phyloP scores from a whole-genome alignment of 1,284 basidiomycete genomes.

The Cryptococcus floricola region DNA sequence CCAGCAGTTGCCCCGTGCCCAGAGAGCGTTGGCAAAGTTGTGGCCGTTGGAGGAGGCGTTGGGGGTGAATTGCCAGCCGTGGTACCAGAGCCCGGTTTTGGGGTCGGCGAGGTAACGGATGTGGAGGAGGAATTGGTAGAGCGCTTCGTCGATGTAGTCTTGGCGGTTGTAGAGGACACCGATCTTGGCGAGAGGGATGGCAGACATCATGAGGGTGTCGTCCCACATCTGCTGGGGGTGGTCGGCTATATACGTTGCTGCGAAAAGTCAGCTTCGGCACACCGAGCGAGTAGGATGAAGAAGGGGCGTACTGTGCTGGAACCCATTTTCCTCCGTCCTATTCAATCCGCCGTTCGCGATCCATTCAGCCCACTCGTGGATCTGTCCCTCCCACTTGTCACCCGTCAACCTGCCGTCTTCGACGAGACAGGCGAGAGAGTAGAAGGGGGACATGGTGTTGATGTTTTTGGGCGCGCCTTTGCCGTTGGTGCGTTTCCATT shows the following conservation, averaged over 20 bases:
- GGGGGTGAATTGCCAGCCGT: slow-evolving; percentile 49
- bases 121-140: slow-evolving; percentile 59
- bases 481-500: slow-evolving; percentile 51
- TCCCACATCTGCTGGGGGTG: slow-evolving; percentile 63
- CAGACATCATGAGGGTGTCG: slow-evolving; percentile 64
- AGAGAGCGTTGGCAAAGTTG: slow-evolving; percentile 57
- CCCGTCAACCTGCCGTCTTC: slow-evolving; percentile 29
- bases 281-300: not conserved
- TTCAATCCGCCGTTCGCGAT: slow-evolving; percentile 59
- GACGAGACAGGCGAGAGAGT: slow-evolving; percentile 57
- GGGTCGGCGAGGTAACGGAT: slow-evolving; percentile 38
- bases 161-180: slow-evolving; percentile 58
- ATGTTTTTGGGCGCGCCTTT: slow-evolving; percentile 63
- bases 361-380: slow-evolving; percentile 65
- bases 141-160: slow-evolving; percentile 61
- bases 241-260: slow-evolving; percentile 55
- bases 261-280: slow-evolving; percentile 14
- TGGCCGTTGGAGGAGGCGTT: slow-evolving; percentile 21
- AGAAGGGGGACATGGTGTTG: slow-evolving; percentile 63
- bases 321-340: slow-evolving; percentile 56
- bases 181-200: slow-evolving; percentile 58
- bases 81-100: slow-evolving; percentile 42
- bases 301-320: slow-evolving; percentile 55
- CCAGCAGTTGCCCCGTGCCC: slow-evolving; percentile 65
- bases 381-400: slow-evolving; percentile 32